A percentile compares a stretch with the other conserved stretches of the same genome.
Conservation (phyloP, 352 stramenopile species). For the Phytophthora cactorum region DNA sequence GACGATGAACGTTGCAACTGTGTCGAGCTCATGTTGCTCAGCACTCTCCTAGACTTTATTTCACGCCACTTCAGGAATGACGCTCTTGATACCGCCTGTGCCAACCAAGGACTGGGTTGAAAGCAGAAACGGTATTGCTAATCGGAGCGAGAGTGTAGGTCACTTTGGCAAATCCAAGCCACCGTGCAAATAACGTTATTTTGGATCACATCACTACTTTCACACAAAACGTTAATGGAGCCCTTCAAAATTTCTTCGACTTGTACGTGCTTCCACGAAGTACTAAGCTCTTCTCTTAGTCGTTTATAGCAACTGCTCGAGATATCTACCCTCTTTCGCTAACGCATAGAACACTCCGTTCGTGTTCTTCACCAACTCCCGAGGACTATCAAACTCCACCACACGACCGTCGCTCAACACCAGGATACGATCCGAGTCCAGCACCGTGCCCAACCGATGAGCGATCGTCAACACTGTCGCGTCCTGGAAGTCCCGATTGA, state of each 20-base stretch:
- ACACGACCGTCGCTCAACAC: slow-evolving; percentile 83
- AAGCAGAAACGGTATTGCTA: no score
- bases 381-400: slow-evolving; percentile 87
- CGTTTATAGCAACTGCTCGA: slow-evolving; percentile 21
- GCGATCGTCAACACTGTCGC: slow-evolving; percentile 94
- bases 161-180: no score
- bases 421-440: slow-evolving; percentile 67
- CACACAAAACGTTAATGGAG: no score
- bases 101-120: background rate
- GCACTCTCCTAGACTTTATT: background rate
- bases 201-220: no score
- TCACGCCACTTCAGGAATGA: no score
- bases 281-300: background rate
- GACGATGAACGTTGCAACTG: background rate
- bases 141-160: no score
- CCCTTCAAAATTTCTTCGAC: no score
- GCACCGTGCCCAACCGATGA: slow-evolving; percentile 79
- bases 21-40: background rate
- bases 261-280: no score
- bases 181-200: no score
- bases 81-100: background rate
- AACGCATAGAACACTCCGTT: slow-evolving; percentile 20
- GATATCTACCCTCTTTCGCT: slow-evolving; percentile 27
- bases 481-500: slow-evolving; percentile 29
- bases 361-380: slow-evolving; percentile 69